Base-by-base conservation (phyloP, 805 yeast genomes). In the Candida fluviatilis region DNA sequence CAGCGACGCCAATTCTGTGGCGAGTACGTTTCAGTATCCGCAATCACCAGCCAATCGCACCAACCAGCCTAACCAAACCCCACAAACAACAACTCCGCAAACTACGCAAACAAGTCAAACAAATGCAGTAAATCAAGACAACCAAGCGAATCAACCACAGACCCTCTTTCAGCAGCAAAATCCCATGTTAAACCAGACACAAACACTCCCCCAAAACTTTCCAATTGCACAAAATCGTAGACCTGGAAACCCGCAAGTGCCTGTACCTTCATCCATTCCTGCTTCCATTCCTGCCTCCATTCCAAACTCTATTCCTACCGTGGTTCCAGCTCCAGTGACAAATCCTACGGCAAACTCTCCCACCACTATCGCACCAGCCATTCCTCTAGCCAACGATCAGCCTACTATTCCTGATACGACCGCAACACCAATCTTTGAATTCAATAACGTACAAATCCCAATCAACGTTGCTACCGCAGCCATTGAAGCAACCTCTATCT, bases 391-490 rank as follows among this genome's bases (percentile, higher is more conserved):
- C n/a, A n/a, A n/a, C n/a, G 19, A 37, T 27, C 25, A 28, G 18
- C n/a, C 35, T 12, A 18, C 35, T 7, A 18, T 16, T 31, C 24
- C 18, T 8, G 16, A 15, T 12, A 5, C 35, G 4, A 18, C 8
- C 18, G 8, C 18, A 11, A 4, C 24, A 21, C 24, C 35, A 31
- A 19, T 16, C n/a, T 31, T 31, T n/a, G 35, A 31, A 18, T 18
- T 31, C 12, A 31, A 31, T 14, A 31, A 31, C 14, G 35, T 31
- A 5, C 35, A 31, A 19, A 16, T 31, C 25, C 35, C 47, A 4
- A 37, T 44, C 4, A 33, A 49, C 4, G 34, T 50, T 14, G 43
- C 47, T 6, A 46, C 48, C 5, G 43, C 39, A 10, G 42, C 35
- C 2, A 24, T 34, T 14, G 35, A 38, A 15, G 39, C 45, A 6